These are phyloP conservation scores for Carnegiea gigantea DNA, from an alignment of 179 eudicot genomes.

Conservation along the genomic window DNA sequence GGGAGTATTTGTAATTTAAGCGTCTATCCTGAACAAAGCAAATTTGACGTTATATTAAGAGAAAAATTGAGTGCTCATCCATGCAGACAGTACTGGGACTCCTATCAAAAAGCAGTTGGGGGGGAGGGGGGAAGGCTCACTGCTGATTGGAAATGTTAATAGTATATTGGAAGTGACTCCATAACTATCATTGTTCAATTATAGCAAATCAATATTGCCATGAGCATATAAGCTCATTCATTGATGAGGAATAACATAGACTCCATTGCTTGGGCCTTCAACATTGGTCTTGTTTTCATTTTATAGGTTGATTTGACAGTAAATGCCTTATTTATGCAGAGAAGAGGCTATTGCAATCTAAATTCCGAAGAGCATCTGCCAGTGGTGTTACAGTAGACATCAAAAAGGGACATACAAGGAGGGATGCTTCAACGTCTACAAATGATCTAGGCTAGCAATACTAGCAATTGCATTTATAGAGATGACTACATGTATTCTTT, in stretches of 20 bases:
- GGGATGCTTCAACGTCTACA: conserved; percentile 84
- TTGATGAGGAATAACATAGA: background rate
- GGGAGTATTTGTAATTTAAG: no score
- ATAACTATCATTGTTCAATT: background rate
- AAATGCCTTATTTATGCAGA: conserved; percentile 44
- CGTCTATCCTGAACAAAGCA: no score
- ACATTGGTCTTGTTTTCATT: conserved; percentile 4
- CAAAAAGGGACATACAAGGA: conserved; percentile 44
- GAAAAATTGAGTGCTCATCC: no score
- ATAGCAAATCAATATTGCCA: background rate
- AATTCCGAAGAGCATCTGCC: conserved; percentile 66
- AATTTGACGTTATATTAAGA: no score
- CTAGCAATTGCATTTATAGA: no score
- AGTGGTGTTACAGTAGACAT: conserved; percentile 45
- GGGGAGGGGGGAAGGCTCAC: no score
- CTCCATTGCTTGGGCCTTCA: background rate
- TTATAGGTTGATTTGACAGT: conserved; percentile 3
- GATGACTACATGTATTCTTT: no score
- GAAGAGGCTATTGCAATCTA: conserved; percentile 81
- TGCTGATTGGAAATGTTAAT: no score
- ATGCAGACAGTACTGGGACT: no score
- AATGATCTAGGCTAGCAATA: conserved; percentile 58
- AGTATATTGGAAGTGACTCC: background rate
- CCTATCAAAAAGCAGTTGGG: no score
- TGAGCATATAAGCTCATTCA: background rate